Base-by-base conservation (phyloP, 768 basidiomycete genomes). In the Mycena floridula region DNA sequence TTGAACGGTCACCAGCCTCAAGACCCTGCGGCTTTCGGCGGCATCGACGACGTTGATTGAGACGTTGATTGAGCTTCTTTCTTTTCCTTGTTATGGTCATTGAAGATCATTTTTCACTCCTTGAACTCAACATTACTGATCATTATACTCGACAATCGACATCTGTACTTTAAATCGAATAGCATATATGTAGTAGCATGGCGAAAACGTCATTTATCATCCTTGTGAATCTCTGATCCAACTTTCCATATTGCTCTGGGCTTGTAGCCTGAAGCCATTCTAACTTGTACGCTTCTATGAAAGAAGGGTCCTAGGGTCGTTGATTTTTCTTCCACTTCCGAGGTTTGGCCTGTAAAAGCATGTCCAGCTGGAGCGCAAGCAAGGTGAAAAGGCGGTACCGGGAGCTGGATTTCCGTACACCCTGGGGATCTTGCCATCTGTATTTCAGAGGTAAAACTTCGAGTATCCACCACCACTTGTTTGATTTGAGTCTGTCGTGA, bases 31-130 rank as follows among this genome's bases (percentile, higher is more conserved):
- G 37, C 38, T 6, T 44, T 44, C 39, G 51, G 53, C 6, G 59
- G 59, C 2, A 58, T 66, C 44, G 58, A 64, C 18, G 61, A 63
- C 35, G 63, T 62, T 8, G 66, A 66, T 45, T 69, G 39, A 46
- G n/a, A n/a, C n/a, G n/a, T n/a, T n/a, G n/a, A n/a, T n/a, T n/a
- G n/a, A n/a, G n/a, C n/a, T n/a, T n/a, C n/a, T n/a, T n/a, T n/a
- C n/a, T n/a, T n/a, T n/a, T n/a, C n/a, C n/a, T n/a, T n/a, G n/a
- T n/a, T n/a, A n/a, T n/a, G n/a, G n/a, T n/a, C n/a, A n/a, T n/a
- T n/a, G n/a, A n/a, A n/a, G n/a, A n/a, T n/a, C n/a, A n/a, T n/a
- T n/a, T n/a, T n/a, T n/a, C n/a, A n/a, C n/a, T n/a, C n/a, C n/a
- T n/a, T n/a, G n/a, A n/a, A n/a, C n/a, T n/a, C n/a, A n/a, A n/a